Percentiles rank a stretch among this genome's conserved stretches.
phyloP scores from a whole-genome alignment of 345 rosid species.

The Salix brachista region DNA sequence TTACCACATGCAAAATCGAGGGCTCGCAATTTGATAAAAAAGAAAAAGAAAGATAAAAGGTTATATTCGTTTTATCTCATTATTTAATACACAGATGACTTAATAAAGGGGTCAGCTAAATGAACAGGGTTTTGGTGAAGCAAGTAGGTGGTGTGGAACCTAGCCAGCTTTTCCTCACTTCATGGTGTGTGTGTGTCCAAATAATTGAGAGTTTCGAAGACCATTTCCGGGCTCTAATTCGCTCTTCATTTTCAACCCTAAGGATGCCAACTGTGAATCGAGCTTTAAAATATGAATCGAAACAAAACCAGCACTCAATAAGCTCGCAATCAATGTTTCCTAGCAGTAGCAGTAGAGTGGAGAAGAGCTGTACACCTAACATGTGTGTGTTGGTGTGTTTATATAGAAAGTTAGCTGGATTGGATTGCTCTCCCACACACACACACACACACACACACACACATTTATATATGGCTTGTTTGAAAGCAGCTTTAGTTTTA shows the following conservation, averaged over 20 bases:
- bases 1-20: background rate
- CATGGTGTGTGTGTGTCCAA: background rate
- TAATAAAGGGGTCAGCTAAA: constrained; percentile 8
- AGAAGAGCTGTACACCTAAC: background rate
- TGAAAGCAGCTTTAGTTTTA: background rate
- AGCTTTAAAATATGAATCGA: background rate
- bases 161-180: background rate
- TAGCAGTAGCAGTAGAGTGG: too few species aligned
- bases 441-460: background rate
- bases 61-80: too few species aligned
- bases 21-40: background rate
- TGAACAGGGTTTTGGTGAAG: background rate
- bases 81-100: background rate
- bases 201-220: background rate
- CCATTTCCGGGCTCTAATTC: background rate
- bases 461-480: background rate
- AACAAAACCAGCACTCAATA: background rate
- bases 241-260: background rate
- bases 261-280: background rate
- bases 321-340: too few species aligned
- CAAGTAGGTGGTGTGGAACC: background rate
- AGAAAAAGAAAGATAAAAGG: too few species aligned
- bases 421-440: background rate
- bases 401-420: background rate
- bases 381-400: background rate